Evolutionary conservation across 2,329 filamentous ascomycete species (phyloP).

Genomic region (Fusarium sp.): DNA sequence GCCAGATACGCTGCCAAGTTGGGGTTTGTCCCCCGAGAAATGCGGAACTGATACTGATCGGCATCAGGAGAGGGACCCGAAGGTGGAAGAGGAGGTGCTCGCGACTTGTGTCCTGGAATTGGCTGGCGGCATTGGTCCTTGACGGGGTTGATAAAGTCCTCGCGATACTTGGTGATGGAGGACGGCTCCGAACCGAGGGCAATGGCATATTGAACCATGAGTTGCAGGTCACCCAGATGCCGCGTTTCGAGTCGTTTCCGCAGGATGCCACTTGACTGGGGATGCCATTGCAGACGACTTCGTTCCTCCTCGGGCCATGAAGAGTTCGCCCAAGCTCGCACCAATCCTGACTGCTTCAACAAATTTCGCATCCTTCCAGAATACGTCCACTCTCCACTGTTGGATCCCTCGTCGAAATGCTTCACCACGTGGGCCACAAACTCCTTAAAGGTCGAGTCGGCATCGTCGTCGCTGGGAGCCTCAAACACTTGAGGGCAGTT

Average conservation of each 20-base stretch:
- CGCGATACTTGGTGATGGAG: conserved; percentile 44
- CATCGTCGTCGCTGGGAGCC: conserved; percentile 54
- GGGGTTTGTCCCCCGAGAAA: conserved; percentile 52
- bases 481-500: conserved; percentile 59
- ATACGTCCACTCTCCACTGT: conserved; percentile 58
- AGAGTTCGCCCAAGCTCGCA: conserved; percentile 52
- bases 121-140: conserved; percentile 50
- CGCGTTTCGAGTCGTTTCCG: conserved; percentile 60
- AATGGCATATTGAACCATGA: conserved; percentile 55
- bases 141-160: conserved; percentile 52
- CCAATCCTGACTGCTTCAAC: conserved; percentile 54
- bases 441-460: conserved; percentile 55
- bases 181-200: conserved; percentile 51
- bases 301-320: conserved; percentile 51
- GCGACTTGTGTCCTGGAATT: conserved; percentile 51
- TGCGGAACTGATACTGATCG: conserved; percentile 53
- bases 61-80: conserved; percentile 42
- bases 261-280: conserved; percentile 55
- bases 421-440: conserved; percentile 61
- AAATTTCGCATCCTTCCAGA: conserved; percentile 59
- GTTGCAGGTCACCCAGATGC: conserved; percentile 55
- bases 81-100: conserved; percentile 37
- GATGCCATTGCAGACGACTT: conserved; percentile 54
- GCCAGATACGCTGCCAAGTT: conserved; percentile 51
- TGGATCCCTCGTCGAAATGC: conserved; percentile 58